Evolutionary conservation across 2,329 filamentous ascomycete genomes (phyloP), one percentile per base, ranked within the genome.

Genomic region (Fusarium floridanum): DNA sequence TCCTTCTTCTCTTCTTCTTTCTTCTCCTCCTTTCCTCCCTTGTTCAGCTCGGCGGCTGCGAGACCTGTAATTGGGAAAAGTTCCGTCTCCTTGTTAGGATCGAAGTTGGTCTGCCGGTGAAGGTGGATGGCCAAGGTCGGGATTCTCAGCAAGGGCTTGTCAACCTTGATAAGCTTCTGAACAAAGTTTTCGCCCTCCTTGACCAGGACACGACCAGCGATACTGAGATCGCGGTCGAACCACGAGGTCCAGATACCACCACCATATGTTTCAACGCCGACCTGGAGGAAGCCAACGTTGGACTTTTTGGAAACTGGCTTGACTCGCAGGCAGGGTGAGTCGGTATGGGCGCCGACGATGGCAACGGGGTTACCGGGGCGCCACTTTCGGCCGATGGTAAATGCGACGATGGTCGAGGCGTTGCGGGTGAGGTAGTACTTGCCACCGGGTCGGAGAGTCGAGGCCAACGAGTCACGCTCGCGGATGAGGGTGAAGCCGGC

Each of bases 351-450:
- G 77, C 96, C 97, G 71, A 99, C 91, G 90, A 98, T 98, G 82
- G 94, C 89, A 74, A 98, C 92, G 10, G 95, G 92, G 83, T 97
- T 97, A 53, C 96, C 96, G 3, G 96, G 91, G 81, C 92, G 93
- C 96, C 96, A 99, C 86, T 94, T 92, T 80, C 91, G 90, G 80
- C 96, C 96, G 79, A 98, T 93, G 72, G 94, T 94, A 84, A 98
- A 98, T 73, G 95, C 95, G 68, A 98, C 91, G 74, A 98, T 94
- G 59, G 96, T 97, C 29, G 95, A 97, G 68, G 91, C 92, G 85
- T 98, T 98, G 75, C 96, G 93, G 57, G 96, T 98, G 80, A 98
- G 90, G 85, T 95, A 98, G 88, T 98, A 98, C 85, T 97, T 98
- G 74, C 96, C 95, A 73, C 96, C 95, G 24, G 95, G 94, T 67